Conservation (phyloP, 192 early-diverging fungal species). For the Gigaspora rosea region DNA sequence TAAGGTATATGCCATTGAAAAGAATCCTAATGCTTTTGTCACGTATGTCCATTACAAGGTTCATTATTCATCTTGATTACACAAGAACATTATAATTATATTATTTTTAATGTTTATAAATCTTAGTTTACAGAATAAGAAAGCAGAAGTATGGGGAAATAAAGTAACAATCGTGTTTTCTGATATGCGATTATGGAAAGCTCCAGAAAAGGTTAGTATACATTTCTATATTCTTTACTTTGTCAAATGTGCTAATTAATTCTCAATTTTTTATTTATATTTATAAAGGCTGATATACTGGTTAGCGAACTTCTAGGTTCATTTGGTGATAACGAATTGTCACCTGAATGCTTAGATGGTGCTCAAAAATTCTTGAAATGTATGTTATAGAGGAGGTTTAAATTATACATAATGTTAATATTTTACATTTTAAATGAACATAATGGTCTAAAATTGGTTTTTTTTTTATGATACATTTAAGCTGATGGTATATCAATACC, state of each 20-base stretch:
- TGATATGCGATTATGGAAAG: conserved; percentile 88
- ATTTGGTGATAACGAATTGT: conserved; percentile 98
- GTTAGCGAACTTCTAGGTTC: conserved; percentile 96
- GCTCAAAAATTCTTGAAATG: conserved; percentile 78
- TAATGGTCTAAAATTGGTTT: neutral
- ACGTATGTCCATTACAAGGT: conserved; percentile 48
- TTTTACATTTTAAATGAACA: too few relatives aligned
- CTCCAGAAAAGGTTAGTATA: conserved; percentile 59
- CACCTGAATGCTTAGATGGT: conserved; percentile 97
- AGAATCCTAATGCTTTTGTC: conserved; percentile 94
- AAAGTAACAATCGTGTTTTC: conserved; percentile 79
- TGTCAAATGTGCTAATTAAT: neutral
- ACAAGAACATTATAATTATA: neutral
- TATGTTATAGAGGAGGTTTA: conserved; percentile 20
- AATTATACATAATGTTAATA: too few relatives aligned
- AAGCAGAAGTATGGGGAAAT: conserved; percentile 75
- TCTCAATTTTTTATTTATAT: neutral
- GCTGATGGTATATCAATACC: conserved; percentile 91
- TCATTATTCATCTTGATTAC: neutral
- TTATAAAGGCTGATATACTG: conserved; percentile 77
- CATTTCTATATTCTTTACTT: neutral
- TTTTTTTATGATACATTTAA: conserved; percentile 25
- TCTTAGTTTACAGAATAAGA: conserved; percentile 70
- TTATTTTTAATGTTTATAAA: conserved; percentile 15
- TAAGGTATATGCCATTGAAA: conserved; percentile 87